Base-by-base conservation (phyloP, 2,329 filamentous ascomycete genomes). In the Ophiostoma triangulosporum region DNA sequence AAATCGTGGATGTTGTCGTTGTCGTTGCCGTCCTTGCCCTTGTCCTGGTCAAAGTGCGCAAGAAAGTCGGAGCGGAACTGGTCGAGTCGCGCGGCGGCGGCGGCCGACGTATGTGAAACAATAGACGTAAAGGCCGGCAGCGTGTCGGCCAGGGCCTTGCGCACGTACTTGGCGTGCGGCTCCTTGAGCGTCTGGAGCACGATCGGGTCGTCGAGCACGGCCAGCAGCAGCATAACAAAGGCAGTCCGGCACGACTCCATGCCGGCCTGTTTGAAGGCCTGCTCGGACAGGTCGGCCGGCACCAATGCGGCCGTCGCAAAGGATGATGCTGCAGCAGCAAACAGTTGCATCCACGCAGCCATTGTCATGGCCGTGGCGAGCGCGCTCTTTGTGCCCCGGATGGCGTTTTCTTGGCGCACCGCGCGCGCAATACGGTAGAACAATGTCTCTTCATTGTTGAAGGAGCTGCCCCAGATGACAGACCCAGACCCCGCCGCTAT, bases 341-440 rank as follows among this genome's bases (percentile, higher is more conserved):
- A 80, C 17, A 81, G 64, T 1, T 70, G 63, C 74, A 83, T 81
- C 78, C 80, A 84, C 58, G 70, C 70, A 20, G 74, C 74, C 54
- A 79, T 70, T 43, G 74, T 64, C 52, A 67, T 66, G 24, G 74
- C 70, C 35, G 80, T 64, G 20, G 73, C 69, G 8, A 80, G 60
- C 0, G 74, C 76, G n/a, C 76, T 72, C 27, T 70, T 64, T 15
- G 66, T 62, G 24, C 68, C 69, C 54, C 64, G 67, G 48, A 80
- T 75, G 1, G 70, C 73, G 1, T 63, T 66, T 0, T 73, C 77
- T 48, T 77, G 70, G 1, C 74, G 84, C 50, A 97, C 89, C 0
- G 84, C 86, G 68, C 94, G 95, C 2, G 88, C 88, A 50, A 98
- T 88, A 3, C 90, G 83, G 66, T 95, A 94, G 63, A 96, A 84